These are phyloP conservation scores for Colletotrichum siamense DNA, from an alignment of 2,329 filamentous ascomycete species.

Conservation along the genomic window DNA sequence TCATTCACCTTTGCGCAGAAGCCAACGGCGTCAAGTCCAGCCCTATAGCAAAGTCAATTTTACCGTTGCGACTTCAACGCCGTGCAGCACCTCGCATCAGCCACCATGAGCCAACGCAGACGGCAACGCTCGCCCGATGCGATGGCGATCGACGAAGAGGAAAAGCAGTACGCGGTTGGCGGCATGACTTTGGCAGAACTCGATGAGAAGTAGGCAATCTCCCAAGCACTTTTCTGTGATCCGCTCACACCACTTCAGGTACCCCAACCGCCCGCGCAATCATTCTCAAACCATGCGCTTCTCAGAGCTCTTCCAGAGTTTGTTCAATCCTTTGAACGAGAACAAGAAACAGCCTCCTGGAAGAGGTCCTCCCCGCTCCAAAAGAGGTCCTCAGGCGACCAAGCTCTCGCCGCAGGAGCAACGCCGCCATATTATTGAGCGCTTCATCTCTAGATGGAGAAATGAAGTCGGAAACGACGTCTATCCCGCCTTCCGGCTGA, in stretches of 20 bases:
- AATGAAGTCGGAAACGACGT: conserved; percentile 90
- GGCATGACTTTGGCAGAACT: conserved; percentile 47
- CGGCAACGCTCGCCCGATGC: conserved; percentile 35
- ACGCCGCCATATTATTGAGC: conserved; percentile 79
- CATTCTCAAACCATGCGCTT: conserved; percentile 81
- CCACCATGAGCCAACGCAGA: conserved; percentile 37
- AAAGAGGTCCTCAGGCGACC: conserved; percentile 62
- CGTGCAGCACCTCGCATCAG: background rate
- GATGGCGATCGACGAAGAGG: conserved; percentile 55
- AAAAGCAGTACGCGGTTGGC: conserved; percentile 52
- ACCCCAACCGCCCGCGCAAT: conserved; percentile 83
- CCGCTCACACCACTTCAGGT: conserved; percentile 55
- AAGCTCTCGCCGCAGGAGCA: conserved; percentile 77
- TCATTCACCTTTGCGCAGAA: background rate
- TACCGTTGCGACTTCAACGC: background rate
- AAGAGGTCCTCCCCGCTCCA: conserved; percentile 57
- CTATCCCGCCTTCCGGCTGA: conserved; percentile 89
- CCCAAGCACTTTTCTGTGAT: background rate
- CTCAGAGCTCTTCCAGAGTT: conserved; percentile 73
- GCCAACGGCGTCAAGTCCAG: background rate
- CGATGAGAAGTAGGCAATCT: conserved; percentile 44
- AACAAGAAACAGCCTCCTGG: conserved; percentile 78
- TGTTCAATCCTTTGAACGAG: conserved; percentile 83
- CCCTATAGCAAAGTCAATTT: background rate
- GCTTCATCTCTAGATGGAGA: conserved; percentile 88